Percentiles rank a stretch among this genome's conserved stretches.
Conservation (phyloP, 441 rosid species). For the Gossypium trilobum region DNA sequence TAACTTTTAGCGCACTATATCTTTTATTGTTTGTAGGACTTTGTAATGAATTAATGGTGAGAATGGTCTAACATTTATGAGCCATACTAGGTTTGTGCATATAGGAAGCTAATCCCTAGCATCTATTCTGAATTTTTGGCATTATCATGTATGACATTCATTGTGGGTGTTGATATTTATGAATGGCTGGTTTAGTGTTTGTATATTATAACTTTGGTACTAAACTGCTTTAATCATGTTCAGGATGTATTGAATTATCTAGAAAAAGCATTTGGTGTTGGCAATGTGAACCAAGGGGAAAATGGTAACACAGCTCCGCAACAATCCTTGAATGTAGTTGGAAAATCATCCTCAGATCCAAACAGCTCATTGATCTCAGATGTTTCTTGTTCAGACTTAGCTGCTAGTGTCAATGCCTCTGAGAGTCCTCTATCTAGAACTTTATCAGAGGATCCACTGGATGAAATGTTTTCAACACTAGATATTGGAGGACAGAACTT, state of each 20-base stretch:
- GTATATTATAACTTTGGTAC: not conserved
- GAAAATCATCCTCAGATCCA: constrained; percentile 50
- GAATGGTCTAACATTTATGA: not conserved
- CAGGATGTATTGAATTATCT: constrained; percentile 74
- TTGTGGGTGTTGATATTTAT: not conserved
- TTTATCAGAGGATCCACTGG: constrained; percentile 71
- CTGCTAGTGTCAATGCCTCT: constrained; percentile 37
- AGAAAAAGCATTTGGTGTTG: constrained; percentile 62
- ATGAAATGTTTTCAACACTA: constrained; percentile 53
- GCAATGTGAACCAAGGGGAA: constrained; percentile 56
- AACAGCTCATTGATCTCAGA: constrained; percentile 48
- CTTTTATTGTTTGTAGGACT: not conserved
- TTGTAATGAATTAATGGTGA: not conserved
- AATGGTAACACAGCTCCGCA: constrained; percentile 46
- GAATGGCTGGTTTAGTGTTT: not conserved
- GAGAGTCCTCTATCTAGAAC: constrained; percentile 63
- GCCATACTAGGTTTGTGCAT: not conserved
- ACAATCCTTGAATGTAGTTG: constrained; percentile 48
- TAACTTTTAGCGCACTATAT: not conserved
- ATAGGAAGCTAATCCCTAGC: not conserved
- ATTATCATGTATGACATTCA: not conserved
- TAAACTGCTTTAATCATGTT: constrained; percentile 11
- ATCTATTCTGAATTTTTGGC: not conserved
- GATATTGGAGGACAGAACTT: constrained; percentile 65
- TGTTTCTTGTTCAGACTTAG: constrained; percentile 49